Conservation (phyloP, 768 basidiomycete genomes). For the Xerocomellus chrysenteron region DNA sequence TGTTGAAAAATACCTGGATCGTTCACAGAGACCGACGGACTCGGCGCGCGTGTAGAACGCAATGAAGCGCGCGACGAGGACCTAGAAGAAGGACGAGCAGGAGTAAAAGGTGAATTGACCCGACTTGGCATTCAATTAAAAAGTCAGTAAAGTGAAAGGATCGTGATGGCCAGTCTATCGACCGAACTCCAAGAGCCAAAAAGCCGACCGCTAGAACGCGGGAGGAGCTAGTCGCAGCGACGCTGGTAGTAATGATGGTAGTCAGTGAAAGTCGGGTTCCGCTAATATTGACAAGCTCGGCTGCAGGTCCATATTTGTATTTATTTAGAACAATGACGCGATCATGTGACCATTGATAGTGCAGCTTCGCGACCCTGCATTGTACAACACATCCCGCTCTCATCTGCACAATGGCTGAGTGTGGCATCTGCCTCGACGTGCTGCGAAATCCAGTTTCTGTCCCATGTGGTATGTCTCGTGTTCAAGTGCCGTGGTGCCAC, state of each 20-base stretch:
- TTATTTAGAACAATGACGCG: slow-evolving; percentile 25
- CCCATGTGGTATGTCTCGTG: slow-evolving; percentile 55
- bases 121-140: slow-evolving; percentile 34
- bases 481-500: neutral
- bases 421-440: slow-evolving; percentile 60
- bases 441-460: slow-evolving; percentile 55
- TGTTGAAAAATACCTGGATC: slow-evolving; percentile 57
- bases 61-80: slow-evolving; percentile 50
- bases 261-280: neutral
- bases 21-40: slow-evolving; percentile 55
- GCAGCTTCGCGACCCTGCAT: neutral
- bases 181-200: slow-evolving; percentile 13
- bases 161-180: slow-evolving; percentile 22
- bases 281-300: slow-evolving; percentile 2
- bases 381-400: neutral
- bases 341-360: slow-evolving; percentile 22
- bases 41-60: slow-evolving; percentile 52
- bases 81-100: slow-evolving; percentile 41
- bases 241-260: slow-evolving; percentile 9
- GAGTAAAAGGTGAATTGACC: slow-evolving; percentile 33
- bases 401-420: slow-evolving; percentile 44
- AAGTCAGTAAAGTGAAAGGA: slow-evolving; percentile 22
- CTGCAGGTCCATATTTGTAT: slow-evolving; percentile 21
- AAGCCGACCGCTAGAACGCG: slow-evolving; percentile 3
- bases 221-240: slow-evolving; percentile 8